These are phyloP conservation scores for Fusarium subtropicale DNA, from an alignment of 2,329 filamentous ascomycete species.

Conservation along the genomic window DNA sequence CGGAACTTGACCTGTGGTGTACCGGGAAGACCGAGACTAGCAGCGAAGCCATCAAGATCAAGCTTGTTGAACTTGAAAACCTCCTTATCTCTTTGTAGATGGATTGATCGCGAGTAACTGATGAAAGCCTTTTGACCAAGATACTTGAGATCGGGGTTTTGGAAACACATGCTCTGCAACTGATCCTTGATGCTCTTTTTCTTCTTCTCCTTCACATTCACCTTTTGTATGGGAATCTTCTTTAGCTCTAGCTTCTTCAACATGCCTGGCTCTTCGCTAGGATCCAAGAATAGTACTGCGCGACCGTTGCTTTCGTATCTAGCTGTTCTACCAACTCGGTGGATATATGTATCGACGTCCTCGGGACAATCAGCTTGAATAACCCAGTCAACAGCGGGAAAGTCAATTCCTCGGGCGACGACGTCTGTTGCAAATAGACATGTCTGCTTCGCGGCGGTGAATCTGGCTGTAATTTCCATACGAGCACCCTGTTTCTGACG, in stretches of 20 bases:
- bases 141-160: slow-evolving; percentile 93
- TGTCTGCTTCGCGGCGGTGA: slow-evolving; percentile 81
- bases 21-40: slow-evolving; percentile 88
- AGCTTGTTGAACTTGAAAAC: slow-evolving; percentile 87
- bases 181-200: slow-evolving; percentile 86
- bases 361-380: slow-evolving; percentile 98
- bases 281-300: slow-evolving; percentile 91
- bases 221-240: slow-evolving; percentile 87
- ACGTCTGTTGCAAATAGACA: slow-evolving; percentile 97
- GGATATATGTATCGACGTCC: slow-evolving; percentile 97
- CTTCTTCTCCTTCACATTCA: slow-evolving; percentile 90
- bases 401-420: slow-evolving; percentile 92
- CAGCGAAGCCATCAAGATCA: slow-evolving; percentile 86
- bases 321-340: slow-evolving; percentile 94
- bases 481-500: slow-evolving; percentile 92
- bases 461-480: slow-evolving; percentile 86
- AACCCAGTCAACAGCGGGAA: slow-evolving; percentile 97
- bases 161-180: slow-evolving; percentile 94
- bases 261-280: slow-evolving; percentile 94
- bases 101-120: slow-evolving; percentile 85
- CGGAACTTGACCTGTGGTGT: slow-evolving; percentile 93
- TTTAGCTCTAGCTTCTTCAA: slow-evolving; percentile 84
- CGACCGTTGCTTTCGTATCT: slow-evolving; percentile 88
- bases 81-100: slow-evolving; percentile 91
- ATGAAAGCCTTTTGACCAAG: slow-evolving; percentile 96